Conservation (phyloP, 1,284 basidiomycete genomes). For the Cystobasidium sp. region DNA sequence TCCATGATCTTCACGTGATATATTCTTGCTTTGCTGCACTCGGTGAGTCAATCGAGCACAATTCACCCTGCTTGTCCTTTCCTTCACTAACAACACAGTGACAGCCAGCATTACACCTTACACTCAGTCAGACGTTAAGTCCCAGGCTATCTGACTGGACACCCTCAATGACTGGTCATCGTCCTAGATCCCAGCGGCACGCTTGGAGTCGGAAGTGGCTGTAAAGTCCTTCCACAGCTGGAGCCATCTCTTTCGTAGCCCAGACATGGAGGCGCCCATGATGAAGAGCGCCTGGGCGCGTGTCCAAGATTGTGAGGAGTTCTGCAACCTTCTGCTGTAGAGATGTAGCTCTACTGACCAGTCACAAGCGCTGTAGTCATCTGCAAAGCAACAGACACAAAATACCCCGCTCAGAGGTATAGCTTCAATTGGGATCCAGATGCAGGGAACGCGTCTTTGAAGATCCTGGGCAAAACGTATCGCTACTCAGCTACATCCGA, state of each 20-base stretch:
- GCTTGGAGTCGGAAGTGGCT: neutral
- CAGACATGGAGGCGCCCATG: constrained; percentile 25
- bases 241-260: neutral
- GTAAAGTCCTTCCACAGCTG: neutral
- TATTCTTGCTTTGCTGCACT: neutral
- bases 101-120: too few relatives aligned
- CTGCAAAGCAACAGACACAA: constrained; percentile 31
- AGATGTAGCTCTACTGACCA: neutral
- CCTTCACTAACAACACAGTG: too few relatives aligned
- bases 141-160: too few relatives aligned
- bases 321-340: neutral
- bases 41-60: neutral
- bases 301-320: constrained; percentile 30
- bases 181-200: neutral
- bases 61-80: neutral
- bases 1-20: too few relatives aligned
- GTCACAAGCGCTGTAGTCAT: constrained; percentile 7
- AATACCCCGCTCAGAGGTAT: constrained; percentile 21
- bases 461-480: constrained; percentile 25
- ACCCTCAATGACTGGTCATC: too few relatives aligned
- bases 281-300: constrained; percentile 37
- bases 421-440: constrained; percentile 33
- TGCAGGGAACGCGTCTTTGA: constrained; percentile 26
- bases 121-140: too few relatives aligned
- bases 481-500: constrained; percentile 20